Evolutionary conservation across 1,284 basidiomycete species (phyloP).

Genomic region (Sporisorium scitamineum): DNA sequence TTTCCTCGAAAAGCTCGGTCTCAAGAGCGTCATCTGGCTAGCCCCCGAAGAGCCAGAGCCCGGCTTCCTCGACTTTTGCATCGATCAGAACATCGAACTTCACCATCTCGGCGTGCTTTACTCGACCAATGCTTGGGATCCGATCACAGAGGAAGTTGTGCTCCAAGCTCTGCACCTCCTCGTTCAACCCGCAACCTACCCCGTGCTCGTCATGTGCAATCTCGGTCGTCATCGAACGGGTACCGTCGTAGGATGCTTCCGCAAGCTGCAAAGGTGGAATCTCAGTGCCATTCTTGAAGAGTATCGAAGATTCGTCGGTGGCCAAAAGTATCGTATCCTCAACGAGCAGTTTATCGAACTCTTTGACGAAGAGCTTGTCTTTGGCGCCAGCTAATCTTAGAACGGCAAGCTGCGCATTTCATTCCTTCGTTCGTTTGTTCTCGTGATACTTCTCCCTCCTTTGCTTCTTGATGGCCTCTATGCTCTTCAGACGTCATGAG

Average conservation of each 20-base stretch:
- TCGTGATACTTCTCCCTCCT: too few species aligned
- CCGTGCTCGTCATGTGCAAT: constrained; percentile 73
- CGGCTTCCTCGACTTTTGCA: constrained; percentile 69
- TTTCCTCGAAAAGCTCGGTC: constrained; percentile 72
- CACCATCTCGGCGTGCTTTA: constrained; percentile 71
- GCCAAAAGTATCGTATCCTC: constrained; percentile 72
- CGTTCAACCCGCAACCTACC: constrained; percentile 72
- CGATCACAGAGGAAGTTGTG: constrained; percentile 73
- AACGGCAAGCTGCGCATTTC: too few species aligned
- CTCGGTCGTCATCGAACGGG: constrained; percentile 73
- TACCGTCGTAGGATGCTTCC: constrained; percentile 72
- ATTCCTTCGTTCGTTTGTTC: too few species aligned
- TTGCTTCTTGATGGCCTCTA: too few species aligned
- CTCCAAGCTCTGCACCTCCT: constrained; percentile 72
- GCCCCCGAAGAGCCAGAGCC: constrained; percentile 73
- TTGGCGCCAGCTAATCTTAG: constrained; percentile 72
- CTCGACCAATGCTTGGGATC: constrained; percentile 70
- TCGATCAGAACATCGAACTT: constrained; percentile 67
- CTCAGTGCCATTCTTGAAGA: constrained; percentile 73
- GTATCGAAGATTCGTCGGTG: constrained; percentile 72
- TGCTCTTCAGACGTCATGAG: too few species aligned
- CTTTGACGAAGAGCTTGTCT: constrained; percentile 73
- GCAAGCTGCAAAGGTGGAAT: constrained; percentile 72
- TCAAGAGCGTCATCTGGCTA: constrained; percentile 73
- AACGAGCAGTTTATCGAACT: constrained; percentile 75